Percentiles rank a stretch among this genome's conserved stretches.
phyloP scores from a whole-genome alignment of 768 basidiomycete species.

The Russula foetens region DNA sequence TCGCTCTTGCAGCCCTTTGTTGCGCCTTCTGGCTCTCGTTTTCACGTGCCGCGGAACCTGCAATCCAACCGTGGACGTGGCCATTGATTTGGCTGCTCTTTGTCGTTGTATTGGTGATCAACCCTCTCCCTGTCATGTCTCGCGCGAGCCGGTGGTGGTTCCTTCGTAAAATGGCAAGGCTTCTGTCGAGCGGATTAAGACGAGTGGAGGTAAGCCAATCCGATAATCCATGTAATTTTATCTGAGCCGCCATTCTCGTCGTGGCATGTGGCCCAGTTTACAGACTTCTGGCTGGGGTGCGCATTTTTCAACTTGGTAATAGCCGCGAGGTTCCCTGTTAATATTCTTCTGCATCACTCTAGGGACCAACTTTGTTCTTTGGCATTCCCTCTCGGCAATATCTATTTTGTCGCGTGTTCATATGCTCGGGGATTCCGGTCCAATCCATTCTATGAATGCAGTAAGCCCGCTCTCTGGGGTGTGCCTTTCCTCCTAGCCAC shows the following conservation, averaged over 20 bases:
- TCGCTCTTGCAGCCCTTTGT: constrained; percentile 64
- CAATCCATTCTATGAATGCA: constrained; percentile 41
- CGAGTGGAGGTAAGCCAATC: constrained; percentile 58
- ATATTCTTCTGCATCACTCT: neutral
- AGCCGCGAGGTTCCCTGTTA: neutral
- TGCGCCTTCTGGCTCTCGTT: constrained; percentile 87
- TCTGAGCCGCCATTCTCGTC: neutral
- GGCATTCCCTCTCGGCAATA: constrained; percentile 60
- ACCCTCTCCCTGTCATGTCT: constrained; percentile 66
- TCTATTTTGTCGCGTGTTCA: constrained; percentile 69
- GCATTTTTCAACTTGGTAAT: constrained; percentile 17
- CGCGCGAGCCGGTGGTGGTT: constrained; percentile 76
- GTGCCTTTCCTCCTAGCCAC: constrained; percentile 48
- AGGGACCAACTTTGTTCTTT: constrained; percentile 84
- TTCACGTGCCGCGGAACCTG: constrained; percentile 43
- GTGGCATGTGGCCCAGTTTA: constrained; percentile 39
- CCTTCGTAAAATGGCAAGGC: constrained; percentile 49
- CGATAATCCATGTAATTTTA: neutral
- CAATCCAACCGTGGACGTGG: constrained; percentile 65
- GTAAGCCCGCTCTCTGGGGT: constrained; percentile 47
- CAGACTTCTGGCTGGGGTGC: constrained; percentile 88
- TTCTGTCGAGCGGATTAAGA: constrained; percentile 60
- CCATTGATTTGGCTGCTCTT: constrained; percentile 76
- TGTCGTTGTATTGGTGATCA: constrained; percentile 47
- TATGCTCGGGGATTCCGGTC: constrained; percentile 50